A percentile compares a stretch with the other conserved stretches of the same genome.
These are phyloP conservation scores for Populus ilicifolia DNA, from an alignment of 345 rosid species.

Conservation along the genomic window DNA sequence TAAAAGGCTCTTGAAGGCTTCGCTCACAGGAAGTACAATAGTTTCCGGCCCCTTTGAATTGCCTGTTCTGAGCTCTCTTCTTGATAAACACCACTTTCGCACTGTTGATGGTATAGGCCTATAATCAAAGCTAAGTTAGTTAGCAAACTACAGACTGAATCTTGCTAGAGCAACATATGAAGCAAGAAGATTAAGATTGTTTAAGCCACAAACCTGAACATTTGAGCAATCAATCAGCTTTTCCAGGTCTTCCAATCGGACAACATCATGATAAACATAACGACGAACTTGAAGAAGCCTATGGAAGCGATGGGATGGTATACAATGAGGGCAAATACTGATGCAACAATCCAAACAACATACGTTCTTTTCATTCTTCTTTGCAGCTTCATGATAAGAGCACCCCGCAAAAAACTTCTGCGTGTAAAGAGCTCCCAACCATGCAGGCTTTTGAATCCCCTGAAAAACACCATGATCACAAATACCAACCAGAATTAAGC, in stretches of 20 bases:
- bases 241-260: slow-evolving; percentile 83
- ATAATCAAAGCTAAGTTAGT: background rate
- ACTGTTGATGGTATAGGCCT: slow-evolving; percentile 91
- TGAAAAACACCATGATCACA: slow-evolving; percentile 10
- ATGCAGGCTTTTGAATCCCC: slow-evolving; percentile 85
- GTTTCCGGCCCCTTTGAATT: slow-evolving; percentile 87
- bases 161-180: background rate
- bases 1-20: slow-evolving; percentile 88
- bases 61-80: slow-evolving; percentile 92
- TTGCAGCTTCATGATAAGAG: slow-evolving; percentile 63
- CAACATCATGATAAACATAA: slow-evolving; percentile 94
- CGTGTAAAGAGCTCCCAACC: slow-evolving; percentile 85
- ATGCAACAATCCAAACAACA: slow-evolving; percentile 87
- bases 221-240: slow-evolving; percentile 89
- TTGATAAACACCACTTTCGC: slow-evolving; percentile 95
- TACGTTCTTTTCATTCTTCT: slow-evolving; percentile 90
- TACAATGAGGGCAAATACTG: slow-evolving; percentile 93
- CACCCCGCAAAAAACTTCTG: slow-evolving; percentile 81
- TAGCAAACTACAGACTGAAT: slow-evolving; percentile 1
- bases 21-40: slow-evolving; percentile 92
- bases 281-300: slow-evolving; percentile 94
- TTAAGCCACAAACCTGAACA: slow-evolving; percentile 57
- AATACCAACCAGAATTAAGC: background rate
- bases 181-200: background rate
- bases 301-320: slow-evolving; percentile 79